Base-by-base conservation (phyloP, 805 yeast genomes). In the Isabelozyma gotoi region DNA sequence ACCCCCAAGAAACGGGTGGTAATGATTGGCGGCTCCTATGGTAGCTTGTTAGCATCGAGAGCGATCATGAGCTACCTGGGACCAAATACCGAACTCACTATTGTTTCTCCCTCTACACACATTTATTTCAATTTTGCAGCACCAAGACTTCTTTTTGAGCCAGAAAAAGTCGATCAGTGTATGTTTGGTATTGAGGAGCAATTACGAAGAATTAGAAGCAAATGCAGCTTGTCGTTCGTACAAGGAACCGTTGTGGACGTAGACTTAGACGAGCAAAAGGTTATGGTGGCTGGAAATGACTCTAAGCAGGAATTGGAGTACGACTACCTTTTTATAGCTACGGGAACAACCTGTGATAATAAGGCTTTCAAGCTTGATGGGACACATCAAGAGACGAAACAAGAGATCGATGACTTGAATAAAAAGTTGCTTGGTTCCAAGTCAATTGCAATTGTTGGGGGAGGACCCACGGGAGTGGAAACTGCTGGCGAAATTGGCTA, bases 391-490 rank as follows among this genome's bases (percentile, higher is more conserved):
- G 38, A 47, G 14, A 42, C 59, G 7, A 45, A 52, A 21, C 46
- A 46, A 7, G 53, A 53, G 5, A 24, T 62, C 19, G 34, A 51
- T 40, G 40, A 49, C 20, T 47, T 62, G 16, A 33, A 46, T 21
- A 20, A 41, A 10, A 31, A 47, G 21, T 42, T 65, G 16, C 47
- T 49, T 34, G 10, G 43, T 2, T 62, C 72, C 7, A 48, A 53
- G 19, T 40, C 52, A 8, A 59, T 70, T 14, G 74, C 72, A 1
- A 49, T 71, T 4, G 37, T 71, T n/a, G 76, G 73, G 3, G 73
- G 66, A 12, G 73, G 72, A n/a, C 46, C 62, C 15, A 62, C 72
- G 8, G 73, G 72, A 4, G 71, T 68, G 10, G 75, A 71, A 46
- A 37, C 55, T 10, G 65, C 71, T 6, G 72, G 69, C 7, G 76